Evolutionary conservation across 176 grass and related monocot species (phyloP), one percentile per base, ranked within the genome.

Genomic region (Bolboschoenus planiculmis): DNA sequence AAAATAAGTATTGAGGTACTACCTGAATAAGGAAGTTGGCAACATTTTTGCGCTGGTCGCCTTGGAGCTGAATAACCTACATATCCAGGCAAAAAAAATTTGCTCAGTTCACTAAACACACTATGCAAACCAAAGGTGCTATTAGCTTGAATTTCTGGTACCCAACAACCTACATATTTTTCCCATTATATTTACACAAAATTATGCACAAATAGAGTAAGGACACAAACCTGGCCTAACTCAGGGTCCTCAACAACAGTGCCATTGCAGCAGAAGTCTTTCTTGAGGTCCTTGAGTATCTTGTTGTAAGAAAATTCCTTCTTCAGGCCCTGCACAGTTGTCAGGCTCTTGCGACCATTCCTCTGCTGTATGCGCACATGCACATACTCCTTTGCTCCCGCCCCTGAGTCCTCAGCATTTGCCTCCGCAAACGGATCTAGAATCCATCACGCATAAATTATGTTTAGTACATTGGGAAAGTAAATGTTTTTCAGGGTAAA

Each of bases 351-450:
- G 56, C 67, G 66, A 5, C 89, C 89, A 62, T 83, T 90, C 24
- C 89, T 68, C 78, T 92, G 90, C 87, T 89, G 90, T 80, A 78
- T 58, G 57, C 90, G 90, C 30, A 91, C 59, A 83, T 94, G 89
- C 36, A 94, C 87, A 84, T 80, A 88, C 46, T 62, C 89, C 37
- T 62, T 75, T 23, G 63, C 51, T 13, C 75, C 83, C 0, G 83
- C 83, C 4, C 42, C 6, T 5, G 84, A 80, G 48, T 87, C 85
- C 53, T 78, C 84, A 65, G 78, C 90, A 51, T 78, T 56, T 83
- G 84, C 91, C 86, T 93, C 88, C 2, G 91, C 86, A 86, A 94
- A 86, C 14, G 91, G 87, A 81, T 93, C 87, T 85, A 85, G 36
- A 9, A 18, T 20, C 6, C 26, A 53, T 51, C 6, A 77, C 6